phyloP scores from a whole-genome alignment of 2,329 filamentous ascomycete genomes.

The Torrubiella hemipterigena region DNA sequence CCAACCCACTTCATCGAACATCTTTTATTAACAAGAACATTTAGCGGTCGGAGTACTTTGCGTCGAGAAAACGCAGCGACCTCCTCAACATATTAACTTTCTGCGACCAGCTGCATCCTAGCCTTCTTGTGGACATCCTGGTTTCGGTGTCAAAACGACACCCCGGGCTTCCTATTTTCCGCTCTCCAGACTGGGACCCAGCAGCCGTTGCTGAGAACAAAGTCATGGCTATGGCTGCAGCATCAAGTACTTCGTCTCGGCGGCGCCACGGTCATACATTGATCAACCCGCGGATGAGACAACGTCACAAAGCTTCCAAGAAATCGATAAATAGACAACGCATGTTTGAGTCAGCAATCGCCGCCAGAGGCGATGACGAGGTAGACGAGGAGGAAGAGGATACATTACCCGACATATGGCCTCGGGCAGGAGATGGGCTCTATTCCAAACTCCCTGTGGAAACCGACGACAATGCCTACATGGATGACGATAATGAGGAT shows the following conservation, averaged over 20 bases:
- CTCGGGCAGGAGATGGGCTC: slow-evolving; percentile 24
- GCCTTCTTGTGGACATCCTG: slow-evolving; percentile 27
- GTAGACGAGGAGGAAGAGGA: slow-evolving; percentile 18
- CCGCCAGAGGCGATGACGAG: slow-evolving; percentile 13
- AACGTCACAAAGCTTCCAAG: slow-evolving; percentile 19
- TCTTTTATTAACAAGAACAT: background rate
- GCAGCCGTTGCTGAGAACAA: slow-evolving; percentile 5
- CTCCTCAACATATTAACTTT: slow-evolving; percentile 27
- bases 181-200: slow-evolving; percentile 26
- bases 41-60: slow-evolving; percentile 29
- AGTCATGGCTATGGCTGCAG: background rate
- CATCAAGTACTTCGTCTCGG: slow-evolving; percentile 10
- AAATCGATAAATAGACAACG: no score
- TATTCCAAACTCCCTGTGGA: slow-evolving; percentile 26
- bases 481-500: slow-evolving; percentile 27
- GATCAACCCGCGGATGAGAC: slow-evolving; percentile 14
- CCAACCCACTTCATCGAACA: background rate
- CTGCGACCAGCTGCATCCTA: slow-evolving; percentile 26
- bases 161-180: slow-evolving; percentile 28
- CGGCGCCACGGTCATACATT: slow-evolving; percentile 18
- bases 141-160: slow-evolving; percentile 29
- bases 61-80: slow-evolving; percentile 21
- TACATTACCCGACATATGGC: slow-evolving; percentile 26
- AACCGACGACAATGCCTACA: slow-evolving; percentile 20
- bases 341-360: slow-evolving; percentile 1